Conservation (phyloP, 192 early-diverging fungal species). For the Rhizophagus clarus region DNA sequence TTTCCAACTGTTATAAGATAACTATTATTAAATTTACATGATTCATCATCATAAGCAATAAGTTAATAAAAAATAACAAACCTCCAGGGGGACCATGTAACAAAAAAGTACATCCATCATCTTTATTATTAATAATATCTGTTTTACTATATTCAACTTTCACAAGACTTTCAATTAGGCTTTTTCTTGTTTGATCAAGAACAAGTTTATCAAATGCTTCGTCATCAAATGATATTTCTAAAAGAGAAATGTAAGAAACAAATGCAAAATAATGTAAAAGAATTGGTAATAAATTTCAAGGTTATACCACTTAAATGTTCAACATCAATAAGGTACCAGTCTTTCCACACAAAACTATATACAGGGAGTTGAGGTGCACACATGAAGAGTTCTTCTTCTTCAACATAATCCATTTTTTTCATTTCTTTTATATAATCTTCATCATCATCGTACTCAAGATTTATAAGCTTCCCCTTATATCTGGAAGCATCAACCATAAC, state of each 20-base stretch:
- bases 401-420: too few relatives aligned
- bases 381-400: too few relatives aligned
- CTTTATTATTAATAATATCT: constrained; percentile 55
- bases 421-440: background rate
- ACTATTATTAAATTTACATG: background rate
- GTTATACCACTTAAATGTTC: too few relatives aligned
- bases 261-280: too few relatives aligned
- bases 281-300: too few relatives aligned
- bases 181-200: background rate
- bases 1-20: constrained; percentile 41
- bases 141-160: constrained; percentile 34
- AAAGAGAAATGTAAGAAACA: background rate
- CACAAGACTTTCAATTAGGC: background rate
- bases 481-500: background rate
- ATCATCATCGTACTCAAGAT: too few relatives aligned
- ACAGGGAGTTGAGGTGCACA: too few relatives aligned
- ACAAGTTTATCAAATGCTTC: constrained; percentile 8
- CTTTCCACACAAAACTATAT: too few relatives aligned
- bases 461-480: too few relatives aligned
- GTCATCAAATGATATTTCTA: background rate
- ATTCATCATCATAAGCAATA: too few relatives aligned
- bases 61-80: background rate
- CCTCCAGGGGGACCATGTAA: constrained; percentile 58
- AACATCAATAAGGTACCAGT: too few relatives aligned
- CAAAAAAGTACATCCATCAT: constrained; percentile 55